Conservation (phyloP, 345 rosid genomes). For the Pistacia atlantica region DNA sequence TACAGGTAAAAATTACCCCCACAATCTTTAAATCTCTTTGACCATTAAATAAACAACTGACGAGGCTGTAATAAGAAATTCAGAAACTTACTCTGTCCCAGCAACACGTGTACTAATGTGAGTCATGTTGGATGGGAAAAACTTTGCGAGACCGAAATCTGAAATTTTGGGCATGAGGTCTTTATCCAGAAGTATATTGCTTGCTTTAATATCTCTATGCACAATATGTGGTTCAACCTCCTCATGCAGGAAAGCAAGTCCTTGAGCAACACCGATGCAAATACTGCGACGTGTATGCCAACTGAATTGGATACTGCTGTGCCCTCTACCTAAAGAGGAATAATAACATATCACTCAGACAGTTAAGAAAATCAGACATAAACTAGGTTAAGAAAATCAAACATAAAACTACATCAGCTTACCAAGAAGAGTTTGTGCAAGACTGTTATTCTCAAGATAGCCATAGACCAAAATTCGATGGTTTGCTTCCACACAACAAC, state of each 20-base stretch:
- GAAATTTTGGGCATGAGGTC: slow-evolving; percentile 64
- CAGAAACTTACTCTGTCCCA: slow-evolving; percentile 60
- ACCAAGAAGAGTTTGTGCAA: slow-evolving; percentile 72
- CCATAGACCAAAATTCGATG: slow-evolving; percentile 72
- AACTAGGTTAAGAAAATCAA: slow-evolving; percentile 9
- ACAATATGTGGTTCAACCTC: slow-evolving; percentile 60
- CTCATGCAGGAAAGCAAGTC: slow-evolving; percentile 74
- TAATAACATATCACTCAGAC: background rate
- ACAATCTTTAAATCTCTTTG: background rate
- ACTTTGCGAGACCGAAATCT: slow-evolving; percentile 81
- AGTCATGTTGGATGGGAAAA: slow-evolving; percentile 58
- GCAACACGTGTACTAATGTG: slow-evolving; percentile 77
- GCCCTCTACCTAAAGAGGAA: slow-evolving; percentile 37
- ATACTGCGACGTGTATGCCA: slow-evolving; percentile 54
- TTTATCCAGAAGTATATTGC: slow-evolving; percentile 67
- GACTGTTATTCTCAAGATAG: slow-evolving; percentile 73
- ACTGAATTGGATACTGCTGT: slow-evolving; percentile 47
- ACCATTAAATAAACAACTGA: slow-evolving; percentile 3
- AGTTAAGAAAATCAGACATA: slow-evolving; percentile 9
- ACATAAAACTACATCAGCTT: background rate
- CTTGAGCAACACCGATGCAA: slow-evolving; percentile 68
- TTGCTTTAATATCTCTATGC: slow-evolving; percentile 82
- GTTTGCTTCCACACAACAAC: slow-evolving; percentile 65
- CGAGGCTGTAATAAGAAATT: slow-evolving; percentile 1
- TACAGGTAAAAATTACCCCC: background rate